A percentile compares a stretch with the other conserved stretches of the same genome.
phyloP scores from a whole-genome alignment of 2,329 filamentous ascomycete genomes.

The Plenodomus tracheiphilus region DNA sequence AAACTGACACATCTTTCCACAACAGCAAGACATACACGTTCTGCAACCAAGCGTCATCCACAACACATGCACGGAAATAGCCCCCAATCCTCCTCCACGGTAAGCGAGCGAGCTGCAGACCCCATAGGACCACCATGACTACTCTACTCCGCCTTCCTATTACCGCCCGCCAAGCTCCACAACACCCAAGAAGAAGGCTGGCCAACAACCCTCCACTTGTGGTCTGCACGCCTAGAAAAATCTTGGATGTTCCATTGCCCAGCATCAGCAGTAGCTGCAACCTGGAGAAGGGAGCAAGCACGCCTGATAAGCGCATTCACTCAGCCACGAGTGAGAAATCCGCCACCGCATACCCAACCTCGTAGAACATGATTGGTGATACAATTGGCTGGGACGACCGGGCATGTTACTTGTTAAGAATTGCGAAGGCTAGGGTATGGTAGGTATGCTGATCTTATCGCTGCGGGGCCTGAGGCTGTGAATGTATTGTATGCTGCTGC shows the following conservation, averaged over 20 bases:
- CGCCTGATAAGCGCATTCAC: neutral
- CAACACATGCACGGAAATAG: neutral
- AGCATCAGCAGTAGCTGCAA: neutral
- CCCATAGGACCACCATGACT: neutral
- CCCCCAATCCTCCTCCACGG: neutral
- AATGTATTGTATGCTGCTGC: neutral
- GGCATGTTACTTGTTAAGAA: neutral
- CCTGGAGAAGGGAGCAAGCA: neutral
- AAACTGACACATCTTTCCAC: neutral
- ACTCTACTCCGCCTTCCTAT: neutral
- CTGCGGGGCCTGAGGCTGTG: neutral
- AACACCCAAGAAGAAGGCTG: too few relatives aligned
- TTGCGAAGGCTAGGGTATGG: too few relatives aligned
- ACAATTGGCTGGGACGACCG: neutral
- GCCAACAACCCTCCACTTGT: neutral
- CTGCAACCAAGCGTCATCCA: neutral
- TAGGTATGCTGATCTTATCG: neutral
- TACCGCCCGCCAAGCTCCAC: neutral
- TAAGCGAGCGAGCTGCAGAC: neutral
- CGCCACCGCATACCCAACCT: neutral
- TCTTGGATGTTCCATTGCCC: neutral
- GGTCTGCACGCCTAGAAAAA: neutral
- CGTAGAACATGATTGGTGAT: neutral
- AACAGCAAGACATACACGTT: neutral
- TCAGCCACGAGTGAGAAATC: neutral